A percentile compares a stretch with the other conserved stretches of the same genome.
Evolutionary conservation across 345 rosid genomes (phyloP).

Genomic region (Melastoma malabathricum): DNA sequence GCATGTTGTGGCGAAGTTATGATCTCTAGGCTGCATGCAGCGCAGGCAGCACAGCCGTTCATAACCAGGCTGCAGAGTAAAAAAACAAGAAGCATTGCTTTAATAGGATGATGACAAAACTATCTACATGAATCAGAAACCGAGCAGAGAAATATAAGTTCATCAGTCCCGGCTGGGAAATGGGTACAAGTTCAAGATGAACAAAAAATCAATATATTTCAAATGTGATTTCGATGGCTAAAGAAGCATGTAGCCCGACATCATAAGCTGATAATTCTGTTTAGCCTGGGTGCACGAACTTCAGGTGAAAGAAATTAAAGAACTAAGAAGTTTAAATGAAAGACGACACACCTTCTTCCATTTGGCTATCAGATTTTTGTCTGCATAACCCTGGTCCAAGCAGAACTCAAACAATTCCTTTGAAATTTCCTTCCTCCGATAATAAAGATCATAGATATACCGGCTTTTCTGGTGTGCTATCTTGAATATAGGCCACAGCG

Average conservation of each 20-base stretch:
- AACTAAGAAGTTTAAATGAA: not conserved
- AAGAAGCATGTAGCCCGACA: no score
- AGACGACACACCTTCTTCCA: conserved; percentile 40
- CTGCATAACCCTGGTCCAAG: conserved; percentile 64
- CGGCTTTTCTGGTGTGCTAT: conserved; percentile 69
- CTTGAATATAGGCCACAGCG: conserved; percentile 70
- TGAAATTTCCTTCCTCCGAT: conserved; percentile 54
- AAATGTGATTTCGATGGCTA: no score
- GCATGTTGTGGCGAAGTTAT: conserved; percentile 65
- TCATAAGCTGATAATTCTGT: no score
- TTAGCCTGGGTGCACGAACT: no score
- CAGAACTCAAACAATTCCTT: conserved; percentile 67
- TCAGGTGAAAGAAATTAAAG: no score
- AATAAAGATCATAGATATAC: conserved; percentile 58
- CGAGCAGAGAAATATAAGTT: not conserved
- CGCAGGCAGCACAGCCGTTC: conserved; percentile 75
- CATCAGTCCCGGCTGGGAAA: no score
- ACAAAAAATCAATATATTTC: no score
- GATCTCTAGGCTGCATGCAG: conserved; percentile 65
- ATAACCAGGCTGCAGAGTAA: conserved; percentile 52
- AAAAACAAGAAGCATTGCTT: not conserved
- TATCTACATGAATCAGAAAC: not conserved
- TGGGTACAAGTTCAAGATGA: no score
- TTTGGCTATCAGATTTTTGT: conserved; percentile 51
- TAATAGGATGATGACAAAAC: no score